Base-by-base conservation (phyloP, 2,329 filamentous ascomycete genomes). In the Zalaria obscura region DNA sequence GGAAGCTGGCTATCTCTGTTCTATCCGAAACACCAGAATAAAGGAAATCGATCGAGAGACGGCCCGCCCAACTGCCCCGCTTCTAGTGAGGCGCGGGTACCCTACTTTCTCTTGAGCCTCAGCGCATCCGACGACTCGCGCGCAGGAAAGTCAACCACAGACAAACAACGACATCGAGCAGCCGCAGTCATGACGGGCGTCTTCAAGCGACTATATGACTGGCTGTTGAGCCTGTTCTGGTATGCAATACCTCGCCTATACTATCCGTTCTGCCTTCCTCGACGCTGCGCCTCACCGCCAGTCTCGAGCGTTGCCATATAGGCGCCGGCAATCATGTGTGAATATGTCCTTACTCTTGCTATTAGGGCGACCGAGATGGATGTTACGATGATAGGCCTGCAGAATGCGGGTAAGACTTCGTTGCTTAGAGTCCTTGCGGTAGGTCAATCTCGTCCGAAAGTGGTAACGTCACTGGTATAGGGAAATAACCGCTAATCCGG, bases 371-470 rank as follows among this genome's bases (percentile, higher is more conserved):
- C 88, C 51, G 91, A 98, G 70, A 95, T 98, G 88, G 91, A 98
- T 67, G 89, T 98, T 60, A 96, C 91, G 53, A 93, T 98, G 82
- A 89, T 98, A 61, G 91, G 91, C 25, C 69, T 98, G 59, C 91
- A 98, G 62, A 96, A 96, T 68, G 91, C 91, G 45, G 91, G 91
- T 57, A 98, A 98, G 69, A 96, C 91, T 33, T 96, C 89, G 47
- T 66, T 98, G 57, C 71, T 98, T 62, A 77, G 88, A 54, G 89
- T 96, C 55, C 73, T 98, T 55, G 88, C 89, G 70, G 91, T 98
- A 79, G 76, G 89, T 66, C 45, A 36, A 31, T 32, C n/a, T 40
- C 41, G 5, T 41, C n/a, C 18, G 11, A 5, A 33, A 9, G 4
- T 18, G 18, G 18, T 18, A 18, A 18, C 18, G 18, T 18, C 18